Conservation (phyloP, 345 rosid genomes). For the Pugionium cornutum region DNA sequence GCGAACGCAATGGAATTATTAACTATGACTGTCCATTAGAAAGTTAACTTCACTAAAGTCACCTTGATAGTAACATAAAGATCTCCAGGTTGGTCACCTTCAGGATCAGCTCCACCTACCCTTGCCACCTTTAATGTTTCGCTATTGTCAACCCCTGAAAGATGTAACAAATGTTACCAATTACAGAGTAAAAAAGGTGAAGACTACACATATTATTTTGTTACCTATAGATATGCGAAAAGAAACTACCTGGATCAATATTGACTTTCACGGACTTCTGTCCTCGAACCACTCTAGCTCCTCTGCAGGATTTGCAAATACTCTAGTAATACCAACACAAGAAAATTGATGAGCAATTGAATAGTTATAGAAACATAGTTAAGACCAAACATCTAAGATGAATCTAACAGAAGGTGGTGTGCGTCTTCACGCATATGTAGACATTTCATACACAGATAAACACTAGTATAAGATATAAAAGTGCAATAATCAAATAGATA, state of each 20-base stretch:
- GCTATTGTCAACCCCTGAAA: slow-evolving; percentile 76
- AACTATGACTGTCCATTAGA: slow-evolving; percentile 7
- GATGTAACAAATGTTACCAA: slow-evolving; percentile 16
- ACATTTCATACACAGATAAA: slow-evolving; percentile 1
- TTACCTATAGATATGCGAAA: slow-evolving; percentile 11
- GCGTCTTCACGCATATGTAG: background rate
- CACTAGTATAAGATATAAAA: slow-evolving; percentile 7
- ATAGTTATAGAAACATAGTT: slow-evolving; percentile 9
- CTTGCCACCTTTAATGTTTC: slow-evolving; percentile 74
- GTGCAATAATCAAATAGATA: slow-evolving; percentile 8
- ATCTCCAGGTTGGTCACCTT: slow-evolving; percentile 93
- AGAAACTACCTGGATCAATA: slow-evolving; percentile 68
- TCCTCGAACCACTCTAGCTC: slow-evolving; percentile 75
- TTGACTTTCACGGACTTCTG: slow-evolving; percentile 79
- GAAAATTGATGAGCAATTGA: slow-evolving; percentile 17
- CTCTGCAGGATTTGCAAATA: slow-evolving; percentile 87
- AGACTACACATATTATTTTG: background rate
- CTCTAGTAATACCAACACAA: slow-evolving; percentile 55
- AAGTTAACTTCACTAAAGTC: slow-evolving; percentile 21
- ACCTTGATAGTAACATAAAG: slow-evolving; percentile 83
- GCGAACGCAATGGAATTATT: slow-evolving; percentile 8
- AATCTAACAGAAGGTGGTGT: background rate
- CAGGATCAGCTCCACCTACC: slow-evolving; percentile 96
- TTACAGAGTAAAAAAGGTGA: background rate
- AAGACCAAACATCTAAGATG: slow-evolving; percentile 15